Evolutionary conservation across 2,329 filamentous ascomycete species (phyloP).

Genomic region (Diatrype stigma): DNA sequence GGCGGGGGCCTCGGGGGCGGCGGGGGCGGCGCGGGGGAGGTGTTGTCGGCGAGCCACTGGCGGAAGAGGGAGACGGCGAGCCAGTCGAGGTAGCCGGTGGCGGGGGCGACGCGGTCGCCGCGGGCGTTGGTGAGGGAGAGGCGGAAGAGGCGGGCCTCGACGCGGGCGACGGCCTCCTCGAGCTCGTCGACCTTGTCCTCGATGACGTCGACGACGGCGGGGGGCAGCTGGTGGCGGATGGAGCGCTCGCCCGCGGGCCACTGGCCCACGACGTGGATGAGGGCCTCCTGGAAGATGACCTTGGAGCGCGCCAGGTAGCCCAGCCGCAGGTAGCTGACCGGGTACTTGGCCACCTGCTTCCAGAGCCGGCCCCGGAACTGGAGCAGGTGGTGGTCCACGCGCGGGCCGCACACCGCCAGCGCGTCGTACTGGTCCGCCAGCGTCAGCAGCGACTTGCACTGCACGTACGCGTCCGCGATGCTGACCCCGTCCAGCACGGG

Average conservation of each 20-base stretch:
- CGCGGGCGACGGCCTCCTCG: conserved; percentile 72
- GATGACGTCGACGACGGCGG: conserved; percentile 78
- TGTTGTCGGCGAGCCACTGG: conserved; percentile 91
- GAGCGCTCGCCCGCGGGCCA: conserved; percentile 81
- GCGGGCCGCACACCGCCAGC: conserved; percentile 77
- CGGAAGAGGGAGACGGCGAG: conserved; percentile 81
- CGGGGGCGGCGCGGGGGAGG: conserved; percentile 62
- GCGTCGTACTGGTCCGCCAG: conserved; percentile 96
- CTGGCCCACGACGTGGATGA: conserved; percentile 91
- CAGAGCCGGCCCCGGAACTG: conserved; percentile 88
- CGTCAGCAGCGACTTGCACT: conserved; percentile 84
- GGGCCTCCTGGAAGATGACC: conserved; percentile 79
- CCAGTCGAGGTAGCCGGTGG: conserved; percentile 83
- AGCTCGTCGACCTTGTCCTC: conserved; percentile 94
- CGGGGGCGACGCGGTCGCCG: conserved; percentile 78
- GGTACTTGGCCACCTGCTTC: conserved; percentile 96
- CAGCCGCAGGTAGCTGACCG: conserved; percentile 84
- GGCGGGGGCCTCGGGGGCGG: conserved; percentile 20
- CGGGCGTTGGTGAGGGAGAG: conserved; percentile 72
- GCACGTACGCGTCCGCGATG: conserved; percentile 87
- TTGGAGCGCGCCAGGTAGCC: conserved; percentile 81
- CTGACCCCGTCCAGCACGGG: conserved; percentile 79
- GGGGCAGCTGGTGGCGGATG: conserved; percentile 68
- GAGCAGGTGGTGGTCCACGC: conserved; percentile 89
- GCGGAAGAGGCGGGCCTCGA: conserved; percentile 79